phyloP scores from a whole-genome alignment of 495 filamentous ascomycete genomes.

The Mycothermus thermophilus region DNA sequence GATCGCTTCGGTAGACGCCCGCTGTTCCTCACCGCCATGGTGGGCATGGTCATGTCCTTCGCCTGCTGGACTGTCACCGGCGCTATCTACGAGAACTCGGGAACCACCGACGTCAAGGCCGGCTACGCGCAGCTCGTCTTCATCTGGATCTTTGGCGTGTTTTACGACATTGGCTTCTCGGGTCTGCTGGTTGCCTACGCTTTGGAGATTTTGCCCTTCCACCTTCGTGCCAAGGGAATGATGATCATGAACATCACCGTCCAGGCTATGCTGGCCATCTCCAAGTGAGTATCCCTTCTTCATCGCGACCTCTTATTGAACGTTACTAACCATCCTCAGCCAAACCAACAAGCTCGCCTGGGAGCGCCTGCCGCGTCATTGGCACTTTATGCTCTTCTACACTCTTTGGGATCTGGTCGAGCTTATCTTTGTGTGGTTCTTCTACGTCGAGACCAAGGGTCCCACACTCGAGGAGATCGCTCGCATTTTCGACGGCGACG shows the following conservation, averaged over 20 bases:
- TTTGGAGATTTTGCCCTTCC: slow-evolving; percentile 54
- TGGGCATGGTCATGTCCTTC: slow-evolving; percentile 38
- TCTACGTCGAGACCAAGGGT: slow-evolving; percentile 52
- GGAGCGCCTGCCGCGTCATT: slow-evolving; percentile 39
- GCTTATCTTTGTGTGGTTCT: slow-evolving; percentile 49
- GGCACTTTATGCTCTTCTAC: slow-evolving; percentile 52
- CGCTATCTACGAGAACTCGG: slow-evolving; percentile 36
- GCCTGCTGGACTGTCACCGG: slow-evolving; percentile 43
- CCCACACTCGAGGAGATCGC: slow-evolving; percentile 52
- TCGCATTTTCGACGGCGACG: slow-evolving; percentile 43
- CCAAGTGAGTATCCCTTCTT: slow-evolving; percentile 24
- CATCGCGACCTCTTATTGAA: neutral
- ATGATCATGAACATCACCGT: slow-evolving; percentile 50
- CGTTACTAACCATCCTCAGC: slow-evolving; percentile 20
- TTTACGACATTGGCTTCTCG: slow-evolving; percentile 48
- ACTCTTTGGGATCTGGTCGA: slow-evolving; percentile 46
- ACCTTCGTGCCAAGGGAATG: slow-evolving; percentile 56
- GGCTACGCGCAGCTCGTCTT: slow-evolving; percentile 43
- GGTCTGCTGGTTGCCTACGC: slow-evolving; percentile 52
- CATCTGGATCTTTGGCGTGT: slow-evolving; percentile 48
- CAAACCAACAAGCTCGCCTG: slow-evolving; percentile 50
- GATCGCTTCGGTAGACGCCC: slow-evolving; percentile 43
- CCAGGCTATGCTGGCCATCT: slow-evolving; percentile 45
- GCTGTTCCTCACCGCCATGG: slow-evolving; percentile 40
- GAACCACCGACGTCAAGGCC: slow-evolving; percentile 24